Evolutionary conservation across 768 basidiomycete species (phyloP).

Genomic region (Trametopsis cervina): DNA sequence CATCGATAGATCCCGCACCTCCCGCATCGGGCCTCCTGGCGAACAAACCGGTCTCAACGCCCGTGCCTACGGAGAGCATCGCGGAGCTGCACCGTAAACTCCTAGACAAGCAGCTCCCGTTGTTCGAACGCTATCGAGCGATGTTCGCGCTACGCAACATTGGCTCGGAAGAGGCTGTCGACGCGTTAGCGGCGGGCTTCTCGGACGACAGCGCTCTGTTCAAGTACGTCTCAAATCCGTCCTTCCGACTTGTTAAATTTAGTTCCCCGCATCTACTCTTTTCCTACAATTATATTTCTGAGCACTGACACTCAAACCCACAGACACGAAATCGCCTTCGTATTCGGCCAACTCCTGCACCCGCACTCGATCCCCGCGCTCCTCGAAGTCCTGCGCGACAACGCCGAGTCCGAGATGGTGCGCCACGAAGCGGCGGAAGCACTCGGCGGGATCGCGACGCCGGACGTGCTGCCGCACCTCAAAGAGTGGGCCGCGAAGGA

Average conservation of each 20-base stretch:
- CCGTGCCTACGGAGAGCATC: slow-evolving; percentile 42
- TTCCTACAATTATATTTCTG: slow-evolving; percentile 2
- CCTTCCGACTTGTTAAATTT: neutral
- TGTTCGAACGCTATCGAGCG: slow-evolving; percentile 93
- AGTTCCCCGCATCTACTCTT: too few species aligned
- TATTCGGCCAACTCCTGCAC: slow-evolving; percentile 93
- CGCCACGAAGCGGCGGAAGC: slow-evolving; percentile 98
- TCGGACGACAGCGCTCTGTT: slow-evolving; percentile 84
- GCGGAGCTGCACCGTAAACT: slow-evolving; percentile 51
- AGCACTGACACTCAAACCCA: slow-evolving; percentile 1
- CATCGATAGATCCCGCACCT: slow-evolving; percentile 88
- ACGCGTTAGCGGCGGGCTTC: slow-evolving; percentile 90
- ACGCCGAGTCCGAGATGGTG: slow-evolving; percentile 88
- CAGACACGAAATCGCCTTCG: slow-evolving; percentile 97
- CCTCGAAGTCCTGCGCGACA: slow-evolving; percentile 65
- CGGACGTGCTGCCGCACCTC: slow-evolving; percentile 82
- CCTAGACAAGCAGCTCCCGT: slow-evolving; percentile 56
- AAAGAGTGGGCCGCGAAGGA: slow-evolving; percentile 75
- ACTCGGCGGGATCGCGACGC: slow-evolving; percentile 92
- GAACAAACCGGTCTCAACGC: slow-evolving; percentile 45
- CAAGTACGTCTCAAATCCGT: slow-evolving; percentile 50
- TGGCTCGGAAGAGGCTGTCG: slow-evolving; percentile 76
- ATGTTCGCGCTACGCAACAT: slow-evolving; percentile 98
- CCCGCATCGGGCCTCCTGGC: slow-evolving; percentile 58
- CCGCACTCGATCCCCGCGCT: slow-evolving; percentile 84